Base-by-base conservation (phyloP, 805 yeast species). In the Kockiozyma suomiensis region DNA sequence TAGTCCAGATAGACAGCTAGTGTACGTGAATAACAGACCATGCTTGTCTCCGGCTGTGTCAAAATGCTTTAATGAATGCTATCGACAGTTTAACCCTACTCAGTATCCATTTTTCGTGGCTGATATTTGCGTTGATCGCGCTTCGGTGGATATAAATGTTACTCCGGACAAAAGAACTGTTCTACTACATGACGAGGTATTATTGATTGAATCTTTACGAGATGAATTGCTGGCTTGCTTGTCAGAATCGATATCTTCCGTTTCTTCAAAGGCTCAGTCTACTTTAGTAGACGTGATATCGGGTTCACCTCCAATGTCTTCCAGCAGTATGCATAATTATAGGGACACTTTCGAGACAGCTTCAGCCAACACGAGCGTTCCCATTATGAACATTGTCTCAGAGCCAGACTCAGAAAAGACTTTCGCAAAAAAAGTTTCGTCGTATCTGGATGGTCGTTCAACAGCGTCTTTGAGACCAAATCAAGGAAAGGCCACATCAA, bases 91-190 rank as follows among this genome's bases (percentile, higher is more conserved):
- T 72, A 92, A 91, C 66, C 80, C 83, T 67, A 76, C 85, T 3
- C 97, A 91, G 69, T 80, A 71, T 54, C 98, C 98, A 0, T 82
- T 84, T 10, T 77, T 88, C 50, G 77, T 90, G 1, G 67, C 90
- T 2, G 79, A 94, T 71, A 66, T 94, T 12, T n/a, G 3, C 12
- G 21, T 57, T 13, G 57, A 46, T 32, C 45, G 21, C 32, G 56
- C 28, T 12, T 43, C 54, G 4, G 72, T 72, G n/a, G 99, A 94
- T 73, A 79, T 94, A 19, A 94, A 94, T 72, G 88, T 94, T 0
- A 86, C 97, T 0, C 98, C 99, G 0, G 97, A 94, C 71, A 94
- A 94, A 70, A 78, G 93, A 54, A 82, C 84, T 1, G 78, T 92
- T 1, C 70, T 88, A 68, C 70, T 91, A 1, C 90, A 86, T 59